Conservation (phyloP, 805 yeast species). For the Wickerhamomyces xylosicus region DNA sequence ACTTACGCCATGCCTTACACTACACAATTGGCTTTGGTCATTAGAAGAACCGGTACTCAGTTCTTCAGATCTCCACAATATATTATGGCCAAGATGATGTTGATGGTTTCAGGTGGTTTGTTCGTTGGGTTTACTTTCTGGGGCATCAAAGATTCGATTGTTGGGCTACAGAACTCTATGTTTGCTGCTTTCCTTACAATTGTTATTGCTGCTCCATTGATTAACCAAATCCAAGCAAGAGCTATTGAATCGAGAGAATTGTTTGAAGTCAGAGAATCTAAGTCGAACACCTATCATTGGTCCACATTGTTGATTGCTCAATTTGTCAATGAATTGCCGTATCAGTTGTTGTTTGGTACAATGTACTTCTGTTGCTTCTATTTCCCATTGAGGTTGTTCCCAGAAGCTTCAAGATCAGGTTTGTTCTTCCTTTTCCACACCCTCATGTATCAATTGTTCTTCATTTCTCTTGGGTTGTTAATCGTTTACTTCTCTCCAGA, state of each 20-base stretch:
- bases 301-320: conserved; percentile 43
- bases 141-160: conserved; percentile 38
- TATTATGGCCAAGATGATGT: conserved; percentile 45
- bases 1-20: conserved; percentile 28
- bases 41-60: conserved; percentile 29
- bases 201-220: conserved; percentile 43
- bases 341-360: conserved; percentile 36
- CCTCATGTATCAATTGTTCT: conserved; percentile 32
- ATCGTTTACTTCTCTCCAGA: conserved; percentile 51
- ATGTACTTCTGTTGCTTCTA: conserved; percentile 42
- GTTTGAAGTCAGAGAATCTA: conserved; percentile 59
- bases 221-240: conserved; percentile 52
- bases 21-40: conserved; percentile 31
- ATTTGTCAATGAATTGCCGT: conserved; percentile 48
- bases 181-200: conserved; percentile 50
- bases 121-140: conserved; percentile 69
- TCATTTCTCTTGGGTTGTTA: conserved; percentile 36
- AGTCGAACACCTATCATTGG: conserved; percentile 70
- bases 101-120: conserved; percentile 42
- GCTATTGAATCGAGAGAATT: conserved; percentile 49
- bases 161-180: conserved; percentile 51
- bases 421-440: conserved; percentile 33
- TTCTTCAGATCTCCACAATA: conserved; percentile 54
- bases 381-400: conserved; percentile 33
- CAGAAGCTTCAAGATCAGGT: conserved; percentile 34